Evolutionary conservation across 805 yeast species (phyloP).

Genomic region (Ogataea nakhonphanomensis): DNA sequence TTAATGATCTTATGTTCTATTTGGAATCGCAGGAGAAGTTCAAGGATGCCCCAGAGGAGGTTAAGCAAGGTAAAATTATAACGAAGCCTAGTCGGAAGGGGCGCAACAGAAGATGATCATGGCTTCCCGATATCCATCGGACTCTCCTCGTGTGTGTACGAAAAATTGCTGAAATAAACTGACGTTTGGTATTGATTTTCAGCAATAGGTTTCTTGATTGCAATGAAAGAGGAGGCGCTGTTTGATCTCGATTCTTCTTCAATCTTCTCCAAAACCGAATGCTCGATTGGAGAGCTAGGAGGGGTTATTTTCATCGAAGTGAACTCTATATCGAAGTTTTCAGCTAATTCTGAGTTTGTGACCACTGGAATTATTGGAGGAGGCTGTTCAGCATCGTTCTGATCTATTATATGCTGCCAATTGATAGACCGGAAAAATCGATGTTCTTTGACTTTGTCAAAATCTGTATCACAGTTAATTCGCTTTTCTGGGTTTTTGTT

Average conservation of each 20-base stretch:
- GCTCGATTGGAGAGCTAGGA: conserved; percentile 33
- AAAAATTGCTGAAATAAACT: conserved; percentile 33
- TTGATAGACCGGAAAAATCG: conserved; percentile 73
- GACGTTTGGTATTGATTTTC: conserved; percentile 29
- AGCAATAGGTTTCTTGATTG: conserved; percentile 28
- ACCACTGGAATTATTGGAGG: conserved; percentile 86
- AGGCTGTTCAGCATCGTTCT: conserved; percentile 50
- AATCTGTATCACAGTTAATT: conserved; percentile 51
- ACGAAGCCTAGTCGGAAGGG: conserved; percentile 30
- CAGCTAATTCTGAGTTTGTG: conserved; percentile 79
- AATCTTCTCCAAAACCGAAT: conserved; percentile 26
- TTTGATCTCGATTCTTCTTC: conserved; percentile 30
- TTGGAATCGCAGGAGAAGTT: conserved; percentile 71
- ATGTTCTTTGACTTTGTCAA: conserved; percentile 56
- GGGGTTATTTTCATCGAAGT: conserved; percentile 60
- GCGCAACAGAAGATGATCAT: conserved; percentile 8
- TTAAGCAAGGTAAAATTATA: conserved; percentile 65
- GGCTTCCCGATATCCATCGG: background rate
- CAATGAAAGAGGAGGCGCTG: conserved; percentile 32
- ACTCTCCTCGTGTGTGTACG: conserved; percentile 28
- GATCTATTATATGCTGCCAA: conserved; percentile 58
- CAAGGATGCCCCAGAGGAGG: conserved; percentile 66
- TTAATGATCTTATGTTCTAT: conserved; percentile 75
- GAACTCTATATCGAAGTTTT: conserved; percentile 78
- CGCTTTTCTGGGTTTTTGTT: conserved; percentile 70